A percentile compares a stretch with the other conserved stretches of the same genome.
Conservation (phyloP, 352 stramenopile species). For the Phytophthora brassicae region DNA sequence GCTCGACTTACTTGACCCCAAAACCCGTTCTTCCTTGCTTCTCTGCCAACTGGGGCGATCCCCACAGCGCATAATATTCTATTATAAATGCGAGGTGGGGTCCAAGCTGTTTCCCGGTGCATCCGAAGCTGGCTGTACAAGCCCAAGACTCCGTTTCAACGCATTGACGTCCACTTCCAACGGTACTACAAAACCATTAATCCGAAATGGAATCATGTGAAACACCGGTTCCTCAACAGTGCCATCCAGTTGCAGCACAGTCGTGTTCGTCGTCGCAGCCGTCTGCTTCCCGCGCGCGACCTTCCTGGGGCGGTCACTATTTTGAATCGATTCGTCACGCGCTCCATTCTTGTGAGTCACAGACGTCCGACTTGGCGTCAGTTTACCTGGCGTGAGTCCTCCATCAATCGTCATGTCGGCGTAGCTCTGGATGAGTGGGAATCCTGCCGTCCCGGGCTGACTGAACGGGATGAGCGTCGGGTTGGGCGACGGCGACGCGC, state of each 20-base stretch:
- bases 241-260: slow-evolving; percentile 29
- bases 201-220: slow-evolving; percentile 66
- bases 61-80: slow-evolving; percentile 19
- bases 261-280: slow-evolving; percentile 4
- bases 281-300: slow-evolving; percentile 32
- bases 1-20: slow-evolving; percentile 10
- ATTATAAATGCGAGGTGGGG: slow-evolving; percentile 33
- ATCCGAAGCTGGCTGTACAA: slow-evolving; percentile 28
- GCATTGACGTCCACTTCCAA: slow-evolving; percentile 69
- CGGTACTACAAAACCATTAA: slow-evolving; percentile 73
- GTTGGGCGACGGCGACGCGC: slow-evolving; percentile 19
- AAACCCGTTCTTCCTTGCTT: slow-evolving; percentile 4
- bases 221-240: slow-evolving; percentile 48
- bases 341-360: slow-evolving; percentile 33
- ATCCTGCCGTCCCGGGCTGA: slow-evolving; percentile 22
- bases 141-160: slow-evolving; percentile 49
- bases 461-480: slow-evolving; percentile 34
- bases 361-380: slow-evolving; percentile 3
- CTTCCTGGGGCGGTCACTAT: slow-evolving; percentile 50
- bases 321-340: slow-evolving; percentile 25
- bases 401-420: slow-evolving; percentile 41
- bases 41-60: background rate
- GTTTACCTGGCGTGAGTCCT: slow-evolving; percentile 24
- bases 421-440: slow-evolving; percentile 52
- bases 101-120: slow-evolving; percentile 23